Evolutionary conservation across 2,329 filamentous ascomycete genomes (phyloP).

Genomic region (Penicillium sp.): DNA sequence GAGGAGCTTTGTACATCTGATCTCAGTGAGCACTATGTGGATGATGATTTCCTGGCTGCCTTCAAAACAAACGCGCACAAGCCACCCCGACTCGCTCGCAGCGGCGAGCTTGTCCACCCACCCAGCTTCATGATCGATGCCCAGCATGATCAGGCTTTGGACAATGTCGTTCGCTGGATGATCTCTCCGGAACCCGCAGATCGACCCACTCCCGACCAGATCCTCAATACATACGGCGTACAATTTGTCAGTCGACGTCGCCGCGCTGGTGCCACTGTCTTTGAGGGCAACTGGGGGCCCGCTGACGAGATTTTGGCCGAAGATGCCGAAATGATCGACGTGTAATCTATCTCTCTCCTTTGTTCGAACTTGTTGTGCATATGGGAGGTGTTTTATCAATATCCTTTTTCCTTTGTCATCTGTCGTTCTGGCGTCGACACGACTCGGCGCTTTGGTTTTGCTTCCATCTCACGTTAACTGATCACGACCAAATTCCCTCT

Average conservation of each 20-base stretch:
- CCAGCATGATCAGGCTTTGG: slow-evolving; percentile 71
- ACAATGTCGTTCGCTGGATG: slow-evolving; percentile 85
- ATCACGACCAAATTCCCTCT: slow-evolving; percentile 17
- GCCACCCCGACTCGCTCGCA: slow-evolving; percentile 39
- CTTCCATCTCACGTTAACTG: slow-evolving; percentile 21
- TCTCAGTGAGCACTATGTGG: slow-evolving; percentile 47
- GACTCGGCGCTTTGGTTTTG: slow-evolving; percentile 21
- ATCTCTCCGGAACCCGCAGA: slow-evolving; percentile 71
- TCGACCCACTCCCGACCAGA: slow-evolving; percentile 72
- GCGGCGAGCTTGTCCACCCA: slow-evolving; percentile 65
- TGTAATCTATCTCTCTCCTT: slow-evolving; percentile 38
- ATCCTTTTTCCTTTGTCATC: slow-evolving; percentile 26
- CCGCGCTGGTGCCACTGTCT: slow-evolving; percentile 88
- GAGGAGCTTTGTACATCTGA: slow-evolving; percentile 48
- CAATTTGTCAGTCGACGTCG: slow-evolving; percentile 77
- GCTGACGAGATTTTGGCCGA: slow-evolving; percentile 62
- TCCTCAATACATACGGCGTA: slow-evolving; percentile 73
- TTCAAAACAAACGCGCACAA: slow-evolving; percentile 28
- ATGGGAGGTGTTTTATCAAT: slow-evolving; percentile 31
- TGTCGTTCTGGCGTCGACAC: slow-evolving; percentile 22
- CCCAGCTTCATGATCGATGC: slow-evolving; percentile 88
- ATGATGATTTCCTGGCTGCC: slow-evolving; percentile 38
- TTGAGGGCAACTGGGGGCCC: slow-evolving; percentile 94
- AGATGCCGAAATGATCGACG: slow-evolving; percentile 66
- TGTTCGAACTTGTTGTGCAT: slow-evolving; percentile 31